phyloP scores from a whole-genome alignment of 345 rosid species.

The Orychophragmus violaceus region DNA sequence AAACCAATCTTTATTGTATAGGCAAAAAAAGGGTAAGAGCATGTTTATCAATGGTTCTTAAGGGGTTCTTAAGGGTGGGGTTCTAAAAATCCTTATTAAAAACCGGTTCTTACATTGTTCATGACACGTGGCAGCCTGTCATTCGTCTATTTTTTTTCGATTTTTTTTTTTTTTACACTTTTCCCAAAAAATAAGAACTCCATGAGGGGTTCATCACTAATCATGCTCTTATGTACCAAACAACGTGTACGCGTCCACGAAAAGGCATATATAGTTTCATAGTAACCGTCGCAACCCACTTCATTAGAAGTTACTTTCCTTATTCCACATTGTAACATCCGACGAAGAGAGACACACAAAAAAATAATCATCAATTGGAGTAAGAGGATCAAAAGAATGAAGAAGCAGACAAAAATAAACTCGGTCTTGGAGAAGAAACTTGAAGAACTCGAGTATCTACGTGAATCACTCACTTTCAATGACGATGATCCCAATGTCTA shows the following conservation, averaged over 20 bases:
- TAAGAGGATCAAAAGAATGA: background rate
- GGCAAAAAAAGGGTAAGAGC: too few species aligned
- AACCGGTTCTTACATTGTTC: too few species aligned
- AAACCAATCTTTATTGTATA: too few species aligned
- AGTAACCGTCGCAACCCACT: conserved; percentile 20
- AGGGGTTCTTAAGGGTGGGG: too few species aligned
- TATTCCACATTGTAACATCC: background rate
- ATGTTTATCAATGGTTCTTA: too few species aligned
- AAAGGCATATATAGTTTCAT: background rate
- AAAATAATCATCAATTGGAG: background rate
- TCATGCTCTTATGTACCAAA: too few species aligned
- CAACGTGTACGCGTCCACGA: background rate
- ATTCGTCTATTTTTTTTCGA: too few species aligned
- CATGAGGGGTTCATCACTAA: too few species aligned
- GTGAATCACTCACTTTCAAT: background rate
- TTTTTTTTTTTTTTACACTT: too few species aligned
- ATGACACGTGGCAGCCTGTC: too few species aligned
- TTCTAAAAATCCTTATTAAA: too few species aligned
- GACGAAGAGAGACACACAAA: background rate
- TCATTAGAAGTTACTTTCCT: background rate
- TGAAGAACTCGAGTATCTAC: conserved; percentile 22
- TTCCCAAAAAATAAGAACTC: too few species aligned
- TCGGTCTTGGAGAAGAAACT: conserved; percentile 25
- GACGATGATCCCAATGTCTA: background rate
- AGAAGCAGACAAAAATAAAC: background rate